Evolutionary conservation across 345 rosid genomes (phyloP), one percentile per base, ranked within the genome.

Genomic region (Raphanus sativus): DNA sequence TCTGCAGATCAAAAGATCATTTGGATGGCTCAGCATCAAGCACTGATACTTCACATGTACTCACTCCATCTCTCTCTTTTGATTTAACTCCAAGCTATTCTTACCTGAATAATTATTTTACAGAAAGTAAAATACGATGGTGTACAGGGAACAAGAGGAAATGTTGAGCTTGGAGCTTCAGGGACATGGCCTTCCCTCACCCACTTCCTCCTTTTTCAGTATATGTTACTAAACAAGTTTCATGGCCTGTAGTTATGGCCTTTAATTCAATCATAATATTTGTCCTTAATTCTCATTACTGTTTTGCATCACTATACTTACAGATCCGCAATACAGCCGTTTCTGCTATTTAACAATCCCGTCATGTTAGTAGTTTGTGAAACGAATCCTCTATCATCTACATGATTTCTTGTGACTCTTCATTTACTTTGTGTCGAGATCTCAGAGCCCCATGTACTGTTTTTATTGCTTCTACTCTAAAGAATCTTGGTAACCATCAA

Each of bases 241-340:
- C 97, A 54, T 93, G 98, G 98, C 86, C 80, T 77, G 89, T 89
- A 67, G 89, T 93, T 67, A 84, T 93, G 36, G 36, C 36, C 7
- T 33, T 33, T 33, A 33, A 33, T 33, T 33, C 36, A 33, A 33
- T 33, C 36, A 33, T 33, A 4, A 33, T 4, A 33, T n/a, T 33
- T 33, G 5, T 33, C 5, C 4, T 33, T 33, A 33, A 33, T 33
- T 33, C 36, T 4, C 36, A 33, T 33, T 33, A 6, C 3, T 33
- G 6, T 33, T 33, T 6, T 2, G 36, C 36, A 33, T 33, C 36
- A 4, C 36, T 33, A 33, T 33, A 33, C 36, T 33, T 33, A 33
- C 36, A 33, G 36, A 33, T 33, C 36, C 36, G 3, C 36, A 33
- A 4, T 33, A 33, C 36, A 33, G 4, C 36, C 36, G 7, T 33